Conservation (phyloP, 257 asterid species). For the Lithospermum erythrorhizon region DNA sequence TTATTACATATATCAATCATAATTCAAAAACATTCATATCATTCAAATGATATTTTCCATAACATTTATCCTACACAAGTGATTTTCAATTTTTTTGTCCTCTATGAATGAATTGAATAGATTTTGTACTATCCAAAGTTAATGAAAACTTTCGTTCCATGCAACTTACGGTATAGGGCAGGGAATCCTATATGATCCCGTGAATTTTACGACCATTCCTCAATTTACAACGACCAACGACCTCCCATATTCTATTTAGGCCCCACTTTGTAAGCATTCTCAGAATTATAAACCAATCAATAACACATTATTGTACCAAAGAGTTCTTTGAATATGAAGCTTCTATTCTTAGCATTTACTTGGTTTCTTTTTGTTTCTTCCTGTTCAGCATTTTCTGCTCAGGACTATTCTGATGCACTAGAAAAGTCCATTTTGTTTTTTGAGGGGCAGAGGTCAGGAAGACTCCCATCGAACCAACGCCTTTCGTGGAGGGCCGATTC, state of each 20-base stretch:
- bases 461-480: conserved; percentile 43
- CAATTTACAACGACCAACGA: conserved; percentile 25
- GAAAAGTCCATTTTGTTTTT: conserved; percentile 60
- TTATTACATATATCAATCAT: too few species aligned
- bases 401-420: conserved; percentile 52
- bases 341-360: conserved; percentile 15
- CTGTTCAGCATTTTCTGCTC: conserved; percentile 46
- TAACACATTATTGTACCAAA: not conserved
- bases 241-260: conserved; percentile 17
- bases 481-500: conserved; percentile 62
- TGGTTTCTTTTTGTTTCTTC: conserved; percentile 7
- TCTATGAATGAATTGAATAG: too few species aligned
- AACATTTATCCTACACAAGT: too few species aligned
- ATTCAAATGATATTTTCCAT: too few species aligned
- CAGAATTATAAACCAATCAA: not conserved
- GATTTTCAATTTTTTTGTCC: too few species aligned
- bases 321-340: conserved; percentile 10
- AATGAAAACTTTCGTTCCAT: conserved; percentile 14
- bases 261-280: conserved; percentile 25
- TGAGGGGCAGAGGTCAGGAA: conserved; percentile 84
- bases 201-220: conserved; percentile 23
- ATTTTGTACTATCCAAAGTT: conserved; percentile 19
- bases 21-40: too few species aligned
- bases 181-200: conserved; percentile 46
- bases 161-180: conserved; percentile 5